A percentile compares a stretch with the other conserved stretches of the same genome.
These are phyloP conservation scores for Yamadazyma mexicana DNA, from an alignment of 1,139 yeast genomes.

Conservation along the genomic window DNA sequence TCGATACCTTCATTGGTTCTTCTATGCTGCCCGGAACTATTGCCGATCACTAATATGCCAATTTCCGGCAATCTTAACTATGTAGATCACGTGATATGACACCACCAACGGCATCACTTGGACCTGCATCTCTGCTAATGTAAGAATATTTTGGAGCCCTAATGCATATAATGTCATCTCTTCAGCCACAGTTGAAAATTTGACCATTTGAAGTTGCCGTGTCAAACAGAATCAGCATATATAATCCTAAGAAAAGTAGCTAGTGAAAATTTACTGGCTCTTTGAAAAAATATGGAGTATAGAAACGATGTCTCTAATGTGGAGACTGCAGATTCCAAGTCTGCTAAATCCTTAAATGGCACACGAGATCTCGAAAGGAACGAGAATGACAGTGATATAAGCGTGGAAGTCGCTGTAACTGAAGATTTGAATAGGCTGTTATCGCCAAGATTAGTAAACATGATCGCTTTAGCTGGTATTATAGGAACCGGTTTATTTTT, in stretches of 20 bases:
- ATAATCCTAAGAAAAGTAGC: too few species aligned
- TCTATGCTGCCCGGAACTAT: too few species aligned
- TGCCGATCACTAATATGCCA: neutral
- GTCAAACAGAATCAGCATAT: too few species aligned
- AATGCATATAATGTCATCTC: too few species aligned
- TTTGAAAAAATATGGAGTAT: too few species aligned
- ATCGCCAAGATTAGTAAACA: conserved; percentile 53
- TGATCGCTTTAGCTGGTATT: conserved; percentile 68
- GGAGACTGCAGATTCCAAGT: neutral
- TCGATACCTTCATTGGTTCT: too few species aligned
- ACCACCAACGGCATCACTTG: too few species aligned
- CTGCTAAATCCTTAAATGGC: conserved; percentile 3
- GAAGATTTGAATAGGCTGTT: conserved; percentile 44
- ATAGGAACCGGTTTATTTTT: conserved; percentile 70
- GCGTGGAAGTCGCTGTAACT: conserved; percentile 11
- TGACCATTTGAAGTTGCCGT: too few species aligned
- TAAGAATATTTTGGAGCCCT: too few species aligned
- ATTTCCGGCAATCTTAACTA: neutral
- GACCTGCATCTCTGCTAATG: too few species aligned
- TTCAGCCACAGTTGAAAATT: too few species aligned
- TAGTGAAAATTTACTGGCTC: too few species aligned
- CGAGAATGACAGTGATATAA: conserved; percentile 1
- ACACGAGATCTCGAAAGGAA: conserved; percentile 4
- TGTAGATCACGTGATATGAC: neutral
- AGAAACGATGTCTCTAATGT: neutral